Percentiles rank a stretch among this genome's conserved stretches.
Evolutionary conservation across 495 filamentous ascomycete species (phyloP).

Genomic region (Tuber magnatum): DNA sequence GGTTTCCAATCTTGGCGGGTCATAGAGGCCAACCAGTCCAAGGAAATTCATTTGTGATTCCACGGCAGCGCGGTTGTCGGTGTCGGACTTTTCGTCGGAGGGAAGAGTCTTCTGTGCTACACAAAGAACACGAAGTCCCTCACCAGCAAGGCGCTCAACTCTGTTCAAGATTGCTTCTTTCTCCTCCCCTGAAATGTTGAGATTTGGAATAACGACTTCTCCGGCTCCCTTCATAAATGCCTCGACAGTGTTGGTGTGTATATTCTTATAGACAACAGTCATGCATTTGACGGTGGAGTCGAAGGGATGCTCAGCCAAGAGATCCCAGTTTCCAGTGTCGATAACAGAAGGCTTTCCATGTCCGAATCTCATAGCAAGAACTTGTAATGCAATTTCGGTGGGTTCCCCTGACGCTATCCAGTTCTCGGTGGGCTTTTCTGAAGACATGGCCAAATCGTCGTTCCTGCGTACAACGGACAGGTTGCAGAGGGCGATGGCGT

Average conservation of each 20-base stretch:
- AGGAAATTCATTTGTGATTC: conserved; percentile 57
- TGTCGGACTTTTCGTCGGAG: conserved; percentile 37
- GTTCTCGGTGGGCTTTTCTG: conserved; percentile 33
- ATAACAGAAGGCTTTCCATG: conserved; percentile 41
- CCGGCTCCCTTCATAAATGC: conserved; percentile 55
- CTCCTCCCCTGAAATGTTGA: conserved; percentile 43
- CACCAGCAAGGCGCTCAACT: conserved; percentile 51
- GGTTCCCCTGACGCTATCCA: conserved; percentile 53
- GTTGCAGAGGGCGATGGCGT: conserved; percentile 41
- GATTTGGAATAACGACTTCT: conserved; percentile 49
- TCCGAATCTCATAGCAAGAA: conserved; percentile 47
- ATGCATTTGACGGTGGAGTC: conserved; percentile 58
- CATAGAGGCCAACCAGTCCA: conserved; percentile 65
- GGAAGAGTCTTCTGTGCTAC: conserved; percentile 45
- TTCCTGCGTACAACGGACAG: conserved; percentile 32
- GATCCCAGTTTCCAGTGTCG: conserved; percentile 39
- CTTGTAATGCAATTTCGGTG: conserved; percentile 54
- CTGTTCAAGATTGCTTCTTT: conserved; percentile 43
- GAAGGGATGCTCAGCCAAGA: conserved; percentile 54
- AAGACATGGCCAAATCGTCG: conserved; percentile 38
- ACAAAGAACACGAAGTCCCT: conserved; percentile 54
- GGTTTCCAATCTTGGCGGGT: conserved; percentile 64
- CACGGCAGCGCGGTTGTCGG: conserved; percentile 46
- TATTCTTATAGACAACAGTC: conserved; percentile 50
- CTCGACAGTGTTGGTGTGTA: conserved; percentile 39